A percentile compares a stretch with the other conserved stretches of the same genome.
Evolutionary conservation across 441 rosid species (phyloP).

Genomic region (Populus trichocarpa): DNA sequence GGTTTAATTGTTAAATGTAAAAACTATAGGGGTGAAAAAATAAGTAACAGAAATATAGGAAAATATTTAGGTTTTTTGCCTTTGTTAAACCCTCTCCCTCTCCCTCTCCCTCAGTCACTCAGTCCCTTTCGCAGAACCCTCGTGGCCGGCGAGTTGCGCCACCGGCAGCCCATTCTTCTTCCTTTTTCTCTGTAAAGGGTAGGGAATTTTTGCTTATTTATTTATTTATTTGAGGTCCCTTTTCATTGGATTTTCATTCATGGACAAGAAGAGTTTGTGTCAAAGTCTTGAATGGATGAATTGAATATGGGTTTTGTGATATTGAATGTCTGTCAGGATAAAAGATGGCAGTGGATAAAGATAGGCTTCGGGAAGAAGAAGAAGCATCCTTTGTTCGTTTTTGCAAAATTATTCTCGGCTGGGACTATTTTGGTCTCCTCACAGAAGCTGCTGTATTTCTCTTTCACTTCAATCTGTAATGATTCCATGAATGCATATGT

Average conservation of each 20-base stretch:
- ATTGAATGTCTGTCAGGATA: not conserved
- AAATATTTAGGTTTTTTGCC: not conserved
- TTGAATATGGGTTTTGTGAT: not conserved
- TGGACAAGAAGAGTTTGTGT: not conserved
- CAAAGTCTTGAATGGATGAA: not conserved
- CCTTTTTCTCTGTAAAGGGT: not conserved
- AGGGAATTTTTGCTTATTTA: not conserved
- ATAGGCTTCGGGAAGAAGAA: slow-evolving; percentile 55
- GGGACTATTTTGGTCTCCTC: slow-evolving; percentile 75
- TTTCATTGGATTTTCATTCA: not conserved
- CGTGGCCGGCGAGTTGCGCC: not conserved
- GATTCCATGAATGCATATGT: not conserved
- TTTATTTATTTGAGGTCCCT: not conserved
- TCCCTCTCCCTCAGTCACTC: not conserved
- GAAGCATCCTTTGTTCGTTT: slow-evolving; percentile 60
- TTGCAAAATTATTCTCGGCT: slow-evolving; percentile 63
- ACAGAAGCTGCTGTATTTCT: slow-evolving; percentile 39
- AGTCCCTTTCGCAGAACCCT: not conserved
- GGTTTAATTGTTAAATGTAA: not conserved
- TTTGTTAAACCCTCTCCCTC: not conserved
- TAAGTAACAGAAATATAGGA: not conserved
- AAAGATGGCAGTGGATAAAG: slow-evolving; percentile 58
- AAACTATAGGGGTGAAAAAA: not conserved
- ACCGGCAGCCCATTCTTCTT: not conserved
- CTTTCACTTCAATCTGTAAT: not conserved